These are phyloP conservation scores for Tremella fuciformis DNA, from an alignment of 768 basidiomycete genomes.

Conservation along the genomic window DNA sequence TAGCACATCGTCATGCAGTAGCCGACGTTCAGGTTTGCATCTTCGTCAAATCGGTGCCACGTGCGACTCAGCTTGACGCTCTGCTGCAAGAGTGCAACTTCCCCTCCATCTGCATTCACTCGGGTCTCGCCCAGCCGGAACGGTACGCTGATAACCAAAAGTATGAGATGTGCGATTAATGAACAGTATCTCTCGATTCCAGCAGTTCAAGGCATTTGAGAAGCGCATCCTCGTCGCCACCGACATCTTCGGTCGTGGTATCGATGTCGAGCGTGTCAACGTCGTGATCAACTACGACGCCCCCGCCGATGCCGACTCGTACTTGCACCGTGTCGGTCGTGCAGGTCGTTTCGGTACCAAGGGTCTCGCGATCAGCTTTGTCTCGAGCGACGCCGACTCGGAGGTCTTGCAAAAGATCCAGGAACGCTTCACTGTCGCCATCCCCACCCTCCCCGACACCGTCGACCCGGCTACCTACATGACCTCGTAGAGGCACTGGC, in stretches of 20 bases:
- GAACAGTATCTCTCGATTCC: constrained; percentile 83
- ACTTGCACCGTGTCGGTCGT: constrained; percentile 97
- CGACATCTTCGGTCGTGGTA: constrained; percentile 98
- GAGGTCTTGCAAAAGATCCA: constrained; percentile 95
- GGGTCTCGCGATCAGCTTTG: constrained; percentile 96
- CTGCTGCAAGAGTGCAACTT: constrained; percentile 95
- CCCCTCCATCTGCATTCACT: constrained; percentile 96
- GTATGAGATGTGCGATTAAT: constrained; percentile 5
- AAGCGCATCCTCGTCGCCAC: constrained; percentile 98
- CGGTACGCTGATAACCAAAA: constrained; percentile 61
- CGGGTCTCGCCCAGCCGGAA: constrained; percentile 89
- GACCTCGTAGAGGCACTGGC: constrained; percentile 25
- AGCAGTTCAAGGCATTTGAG: constrained; percentile 98
- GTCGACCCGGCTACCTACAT: constrained; percentile 92
- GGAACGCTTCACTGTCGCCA: constrained; percentile 93
- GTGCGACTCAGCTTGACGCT: constrained; percentile 94
- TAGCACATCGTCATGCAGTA: neutral
- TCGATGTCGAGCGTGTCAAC: constrained; percentile 99
- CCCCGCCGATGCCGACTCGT: constrained; percentile 94
- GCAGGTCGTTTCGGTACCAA: constrained; percentile 99
- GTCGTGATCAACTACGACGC: constrained; percentile 99
- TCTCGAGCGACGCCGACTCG: constrained; percentile 85
- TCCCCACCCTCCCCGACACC: constrained; percentile 88
- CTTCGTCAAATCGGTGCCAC: constrained; percentile 96
- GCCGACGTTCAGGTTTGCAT: constrained; percentile 76